Evolutionary conservation across 2,329 filamentous ascomycete species (phyloP), one percentile per base, ranked within the genome.

Genomic region (Hypomyces rosellus): DNA sequence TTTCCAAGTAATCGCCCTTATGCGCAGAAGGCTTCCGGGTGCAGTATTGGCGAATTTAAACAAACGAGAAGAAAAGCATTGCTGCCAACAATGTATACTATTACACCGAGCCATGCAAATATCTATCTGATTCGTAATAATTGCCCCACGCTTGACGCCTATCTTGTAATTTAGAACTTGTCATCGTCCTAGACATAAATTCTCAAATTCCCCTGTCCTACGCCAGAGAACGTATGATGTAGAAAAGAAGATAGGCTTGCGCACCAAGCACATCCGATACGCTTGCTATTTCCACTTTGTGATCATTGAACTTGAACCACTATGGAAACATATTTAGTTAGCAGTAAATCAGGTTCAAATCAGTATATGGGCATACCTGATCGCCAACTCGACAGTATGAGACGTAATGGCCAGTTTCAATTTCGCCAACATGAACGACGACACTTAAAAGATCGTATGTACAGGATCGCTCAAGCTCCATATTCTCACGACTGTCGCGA

Each of bases 281-380:
- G 43, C 82, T 82, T 2, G 89, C 92, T 50, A 91, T 65, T 54
- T 91, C 88, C 20, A 97, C 92, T 65, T 89, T 90, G 65, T 93
- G 91, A 64, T 97, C 92, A 63, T 97, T 95, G 69, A 96, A 96
- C 49, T 88, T 83, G 67, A 96, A 95, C 92, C 92, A 97, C 78
- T 95, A 57, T 14, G 54, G 64, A 11, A 38, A 30, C 7, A 55
- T 30, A 20, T 47, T 55, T 16, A 49, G 45, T 56, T 41, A 59
- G 52, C 25, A 8, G 9, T 30, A 30, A 30, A 2, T 6, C 25
- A 30, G 9, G 16, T 38, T 22, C 14, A 37, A 34, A 15, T 12
- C n/a, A 15, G 37, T 12, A 15, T 5, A 12, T n/a, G 20, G 9
- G 44, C 59, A 54, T 59, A 70, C 69, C 74, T 87, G 81, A 49